phyloP scores from a whole-genome alignment of 2,329 filamentous ascomycete species.

The Emmonsia crescens region DNA sequence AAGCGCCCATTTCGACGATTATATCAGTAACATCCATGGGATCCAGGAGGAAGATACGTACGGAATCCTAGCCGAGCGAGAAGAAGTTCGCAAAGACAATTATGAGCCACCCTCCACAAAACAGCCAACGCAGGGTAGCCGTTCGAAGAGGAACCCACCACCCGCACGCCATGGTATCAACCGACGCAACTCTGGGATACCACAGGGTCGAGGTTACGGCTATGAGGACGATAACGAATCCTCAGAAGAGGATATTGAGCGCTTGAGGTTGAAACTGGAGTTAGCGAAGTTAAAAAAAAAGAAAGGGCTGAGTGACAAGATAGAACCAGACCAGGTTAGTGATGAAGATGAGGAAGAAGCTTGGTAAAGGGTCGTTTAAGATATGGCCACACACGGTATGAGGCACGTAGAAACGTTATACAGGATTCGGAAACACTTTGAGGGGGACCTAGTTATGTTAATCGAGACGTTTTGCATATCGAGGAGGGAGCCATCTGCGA shows the following conservation, averaged over 20 bases:
- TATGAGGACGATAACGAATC: conserved; percentile 1
- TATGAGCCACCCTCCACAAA: neutral
- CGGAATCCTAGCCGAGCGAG: neutral
- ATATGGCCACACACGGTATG: neutral
- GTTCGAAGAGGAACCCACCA: neutral
- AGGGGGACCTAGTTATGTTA: neutral
- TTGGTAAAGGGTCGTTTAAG: neutral
- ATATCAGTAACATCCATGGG: conserved; percentile 3
- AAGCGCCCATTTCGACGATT: conserved; percentile 4
- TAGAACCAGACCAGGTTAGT: neutral
- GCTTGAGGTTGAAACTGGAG: neutral
- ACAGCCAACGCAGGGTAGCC: neutral
- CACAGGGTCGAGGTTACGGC: neutral
- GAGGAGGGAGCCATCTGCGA: neutral
- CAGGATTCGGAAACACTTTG: neutral
- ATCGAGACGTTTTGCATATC: neutral
- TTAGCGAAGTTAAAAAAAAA: conserved; percentile 1
- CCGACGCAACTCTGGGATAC: neutral
- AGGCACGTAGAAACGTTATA: neutral
- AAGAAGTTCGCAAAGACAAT: neutral
- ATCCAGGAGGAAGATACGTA: conserved; percentile 1
- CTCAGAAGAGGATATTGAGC: neutral
- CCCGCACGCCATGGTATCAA: neutral
- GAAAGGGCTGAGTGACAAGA: neutral
- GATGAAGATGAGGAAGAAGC: neutral